Percentiles rank a stretch among this genome's conserved stretches.
These are phyloP conservation scores for Mimosa pudica DNA, from an alignment of 306 rosid species.

Conservation along the genomic window DNA sequence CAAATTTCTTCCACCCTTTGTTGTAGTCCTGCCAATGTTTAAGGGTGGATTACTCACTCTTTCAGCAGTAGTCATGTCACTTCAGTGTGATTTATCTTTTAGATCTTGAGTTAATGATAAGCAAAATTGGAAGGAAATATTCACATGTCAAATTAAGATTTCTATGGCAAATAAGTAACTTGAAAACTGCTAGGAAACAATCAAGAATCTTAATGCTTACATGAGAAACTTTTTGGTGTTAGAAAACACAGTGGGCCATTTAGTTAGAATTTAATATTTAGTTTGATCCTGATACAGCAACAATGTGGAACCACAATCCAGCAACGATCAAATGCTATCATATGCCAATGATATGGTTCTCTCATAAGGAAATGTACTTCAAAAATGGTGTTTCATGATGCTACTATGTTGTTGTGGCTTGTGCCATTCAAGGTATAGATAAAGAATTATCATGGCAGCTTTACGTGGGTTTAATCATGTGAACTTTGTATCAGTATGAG, in stretches of 20 bases:
- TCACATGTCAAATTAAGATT: too few relatives aligned
- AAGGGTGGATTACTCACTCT: neutral
- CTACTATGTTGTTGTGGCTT: neutral
- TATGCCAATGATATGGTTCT: neutral
- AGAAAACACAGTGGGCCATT: too few relatives aligned
- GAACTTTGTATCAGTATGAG: neutral
- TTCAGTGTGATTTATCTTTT: too few relatives aligned
- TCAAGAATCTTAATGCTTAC: too few relatives aligned
- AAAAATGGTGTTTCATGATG: neutral
- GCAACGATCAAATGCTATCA: neutral
- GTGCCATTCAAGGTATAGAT: neutral
- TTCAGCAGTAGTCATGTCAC: too few relatives aligned
- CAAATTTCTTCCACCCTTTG: too few relatives aligned
- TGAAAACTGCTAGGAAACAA: too few relatives aligned
- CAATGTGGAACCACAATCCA: neutral
- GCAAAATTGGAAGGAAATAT: too few relatives aligned
- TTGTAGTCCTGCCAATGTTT: neutral
- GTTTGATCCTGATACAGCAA: neutral
- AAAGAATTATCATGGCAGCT: neutral
- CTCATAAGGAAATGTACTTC: neutral
- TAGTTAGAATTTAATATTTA: too few relatives aligned
- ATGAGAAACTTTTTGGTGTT: too few relatives aligned
- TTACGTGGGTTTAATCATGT: neutral
- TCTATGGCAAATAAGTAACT: too few relatives aligned
- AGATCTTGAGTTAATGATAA: too few relatives aligned